A percentile compares a stretch with the other conserved stretches of the same genome.
Evolutionary conservation across 192 early-diverging fungal species (phyloP).

Genomic region (Phycomyces nitens): DNA sequence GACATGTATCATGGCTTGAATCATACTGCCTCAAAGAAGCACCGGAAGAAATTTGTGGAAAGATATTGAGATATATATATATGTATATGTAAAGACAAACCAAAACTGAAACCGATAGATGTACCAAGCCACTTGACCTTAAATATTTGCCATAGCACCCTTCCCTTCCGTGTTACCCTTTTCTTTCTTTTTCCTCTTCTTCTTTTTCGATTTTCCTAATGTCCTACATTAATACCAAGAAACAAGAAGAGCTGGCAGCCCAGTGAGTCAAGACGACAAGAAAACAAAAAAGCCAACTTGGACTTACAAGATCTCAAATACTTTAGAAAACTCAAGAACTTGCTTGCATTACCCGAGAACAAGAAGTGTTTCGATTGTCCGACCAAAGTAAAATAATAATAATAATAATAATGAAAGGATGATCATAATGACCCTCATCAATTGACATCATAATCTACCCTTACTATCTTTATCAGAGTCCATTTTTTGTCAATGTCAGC

Average conservation of each 20-base stretch:
- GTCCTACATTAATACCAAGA: constrained; percentile 35
- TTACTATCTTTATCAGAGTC: constrained; percentile 34
- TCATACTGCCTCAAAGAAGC: no score
- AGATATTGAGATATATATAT: no score
- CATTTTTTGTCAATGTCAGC: constrained; percentile 52
- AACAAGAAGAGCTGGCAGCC: constrained; percentile 32
- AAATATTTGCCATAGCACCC: no score
- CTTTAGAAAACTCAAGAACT: constrained; percentile 28
- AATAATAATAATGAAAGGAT: background rate
- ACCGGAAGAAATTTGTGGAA: no score
- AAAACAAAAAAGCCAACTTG: background rate
- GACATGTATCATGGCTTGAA: no score
- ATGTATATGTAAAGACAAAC: no score
- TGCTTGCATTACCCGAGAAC: constrained; percentile 45
- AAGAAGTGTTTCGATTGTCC: constrained; percentile 56
- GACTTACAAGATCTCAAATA: background rate
- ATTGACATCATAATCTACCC: background rate
- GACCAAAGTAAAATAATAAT: constrained; percentile 33
- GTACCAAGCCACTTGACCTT: no score
- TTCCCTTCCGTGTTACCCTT: no score
- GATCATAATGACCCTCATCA: background rate
- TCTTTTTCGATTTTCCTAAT: constrained; percentile 11
- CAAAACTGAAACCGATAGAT: no score
- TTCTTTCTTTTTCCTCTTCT: background rate
- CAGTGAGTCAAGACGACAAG: background rate